Conservation (phyloP, 2,329 filamentous ascomycete genomes). For the Colletotrichum somersetense region DNA sequence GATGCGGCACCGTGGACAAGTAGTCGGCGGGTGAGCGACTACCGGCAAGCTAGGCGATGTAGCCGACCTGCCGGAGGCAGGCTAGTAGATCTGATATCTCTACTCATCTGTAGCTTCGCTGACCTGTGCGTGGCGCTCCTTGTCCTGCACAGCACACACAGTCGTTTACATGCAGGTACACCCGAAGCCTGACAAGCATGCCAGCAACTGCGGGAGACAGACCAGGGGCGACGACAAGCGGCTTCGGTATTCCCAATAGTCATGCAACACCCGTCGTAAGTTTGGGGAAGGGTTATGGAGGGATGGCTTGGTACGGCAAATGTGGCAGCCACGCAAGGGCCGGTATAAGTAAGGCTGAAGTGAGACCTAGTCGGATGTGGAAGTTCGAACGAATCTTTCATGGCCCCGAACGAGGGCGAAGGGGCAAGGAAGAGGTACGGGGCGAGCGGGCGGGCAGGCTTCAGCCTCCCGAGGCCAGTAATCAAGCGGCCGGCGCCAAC, state of each 20-base stretch:
- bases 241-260: conserved; percentile 7
- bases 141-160: neutral
- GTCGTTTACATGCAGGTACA: conserved; percentile 1
- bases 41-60: neutral
- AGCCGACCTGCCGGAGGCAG: neutral
- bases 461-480: conserved; percentile 6
- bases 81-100: neutral
- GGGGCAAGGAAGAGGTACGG: neutral
- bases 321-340: conserved; percentile 32
- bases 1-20: neutral
- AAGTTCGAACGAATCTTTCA: conserved; percentile 26
- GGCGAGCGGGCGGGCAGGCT: neutral
- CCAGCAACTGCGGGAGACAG: neutral
- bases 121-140: neutral
- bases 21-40: neutral
- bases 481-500: conserved; percentile 17
- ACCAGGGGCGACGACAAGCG: neutral
- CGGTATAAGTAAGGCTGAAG: conserved; percentile 28
- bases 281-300: conserved; percentile 1
- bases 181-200: neutral
- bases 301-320: conserved; percentile 10
- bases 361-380: conserved; percentile 20
- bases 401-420: conserved; percentile 1
- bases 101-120: neutral
- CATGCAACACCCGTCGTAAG: conserved; percentile 18